Evolutionary conservation across 257 asterid species (phyloP), one percentile per base, ranked within the genome.

Genomic region (Solanum phureja): DNA sequence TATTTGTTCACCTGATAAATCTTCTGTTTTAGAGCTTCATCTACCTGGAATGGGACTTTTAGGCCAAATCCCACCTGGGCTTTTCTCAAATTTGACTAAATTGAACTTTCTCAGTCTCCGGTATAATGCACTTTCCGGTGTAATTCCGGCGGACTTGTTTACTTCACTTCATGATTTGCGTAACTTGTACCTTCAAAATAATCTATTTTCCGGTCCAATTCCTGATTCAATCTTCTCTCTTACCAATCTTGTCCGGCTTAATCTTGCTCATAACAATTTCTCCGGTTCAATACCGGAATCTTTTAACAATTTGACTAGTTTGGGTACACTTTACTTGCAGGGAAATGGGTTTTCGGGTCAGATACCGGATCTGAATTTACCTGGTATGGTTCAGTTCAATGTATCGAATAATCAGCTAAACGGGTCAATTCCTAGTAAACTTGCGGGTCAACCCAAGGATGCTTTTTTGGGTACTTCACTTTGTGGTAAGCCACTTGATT

Each of bases 11-110:
- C 83, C 93, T 14, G 92, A 88, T 42, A 87, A 87, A 62, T 87
- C 96, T 72, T 77, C 95, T 33, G 97, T 96, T 27, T 85, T 86
- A 16, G 98, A 92, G 91, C 95, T 96, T 42, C 98, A 89, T 73
- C 91, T 95, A 58, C 99, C 99, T n/a, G 99, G 95, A 8, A 94
- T 92, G 95, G 98, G 97, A 18, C 93, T 96, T 10, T 86, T 95
- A 86, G 99, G 99, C 6, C 86, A 85, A 60, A 83, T 96, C 6
- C 98, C 98, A 40, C 85, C 93, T 6, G 90, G 91, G 11, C 88
- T 94, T 6, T 73, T 96, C 86, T 84, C 95, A 10, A 95, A 92
- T 60, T 89, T 96, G 34, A 95, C 98, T 42, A 92, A 90, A 40
- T 91, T 96, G 4, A 92, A 87, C 73, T 94, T 98, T 11, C 92